phyloP scores from a whole-genome alignment of 805 yeast genomes.

The Candida multigemmis region DNA sequence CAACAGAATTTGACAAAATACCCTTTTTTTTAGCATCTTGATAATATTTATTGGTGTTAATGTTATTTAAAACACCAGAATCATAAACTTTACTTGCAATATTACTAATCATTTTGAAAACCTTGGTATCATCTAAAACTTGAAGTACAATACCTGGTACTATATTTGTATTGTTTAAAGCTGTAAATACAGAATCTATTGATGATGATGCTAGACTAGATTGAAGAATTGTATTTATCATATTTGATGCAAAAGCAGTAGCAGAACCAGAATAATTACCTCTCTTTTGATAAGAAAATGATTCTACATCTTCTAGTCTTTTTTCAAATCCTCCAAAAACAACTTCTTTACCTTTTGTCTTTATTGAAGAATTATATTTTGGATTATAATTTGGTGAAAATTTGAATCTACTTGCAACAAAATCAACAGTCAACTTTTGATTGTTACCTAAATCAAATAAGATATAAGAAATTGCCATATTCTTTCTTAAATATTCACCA shows the following conservation, averaged over 20 bases:
- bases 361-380: constrained; percentile 5
- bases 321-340: constrained; percentile 1
- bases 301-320: background rate
- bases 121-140: constrained; percentile 12
- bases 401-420: constrained; percentile 18
- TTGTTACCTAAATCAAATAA: constrained; percentile 26
- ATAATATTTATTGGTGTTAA: constrained; percentile 16
- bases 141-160: constrained; percentile 16
- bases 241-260: constrained; percentile 18
- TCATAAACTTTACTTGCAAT: constrained; percentile 14
- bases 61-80: constrained; percentile 20
- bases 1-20: constrained; percentile 11
- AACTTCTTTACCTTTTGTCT: constrained; percentile 3
- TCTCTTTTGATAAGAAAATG: background rate
- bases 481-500: constrained; percentile 16
- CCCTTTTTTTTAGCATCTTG: constrained; percentile 13
- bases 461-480: constrained; percentile 20
- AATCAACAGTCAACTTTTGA: constrained; percentile 16
- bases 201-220: constrained; percentile 12
- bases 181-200: constrained; percentile 14
- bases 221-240: constrained; percentile 13
- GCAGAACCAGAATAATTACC: constrained; percentile 20
- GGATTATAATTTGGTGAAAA: constrained; percentile 21
- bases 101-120: constrained; percentile 12
- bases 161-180: constrained; percentile 22